Evolutionary conservation across 1,284 basidiomycete species (phyloP).

Genomic region (Ceratobasidium sp.): DNA sequence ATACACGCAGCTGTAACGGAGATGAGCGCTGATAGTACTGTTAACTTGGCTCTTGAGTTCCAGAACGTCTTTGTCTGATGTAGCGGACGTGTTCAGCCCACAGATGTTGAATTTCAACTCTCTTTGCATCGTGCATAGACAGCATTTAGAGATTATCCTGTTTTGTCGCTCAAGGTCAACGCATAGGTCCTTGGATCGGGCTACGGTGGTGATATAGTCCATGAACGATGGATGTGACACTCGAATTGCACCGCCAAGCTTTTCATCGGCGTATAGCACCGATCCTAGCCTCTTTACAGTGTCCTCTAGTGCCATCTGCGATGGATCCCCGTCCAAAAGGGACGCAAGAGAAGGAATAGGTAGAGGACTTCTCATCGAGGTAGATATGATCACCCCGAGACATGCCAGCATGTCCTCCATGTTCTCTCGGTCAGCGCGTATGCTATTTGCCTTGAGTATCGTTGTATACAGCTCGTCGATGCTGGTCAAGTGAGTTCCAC

Average conservation of each 20-base stretch:
- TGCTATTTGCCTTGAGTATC: background rate
- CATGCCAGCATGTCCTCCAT: background rate
- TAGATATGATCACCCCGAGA: background rate
- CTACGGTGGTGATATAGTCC: too few species aligned
- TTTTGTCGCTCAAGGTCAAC: background rate
- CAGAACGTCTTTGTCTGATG: background rate
- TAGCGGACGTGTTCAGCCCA: background rate
- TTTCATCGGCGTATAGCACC: conserved; percentile 21
- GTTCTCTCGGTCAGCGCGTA: background rate
- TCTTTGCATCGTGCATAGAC: background rate
- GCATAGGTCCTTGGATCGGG: conserved; percentile 3
- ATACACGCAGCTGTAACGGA: background rate
- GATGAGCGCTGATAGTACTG: background rate
- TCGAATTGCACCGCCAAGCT: too few species aligned
- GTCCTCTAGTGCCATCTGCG: background rate
- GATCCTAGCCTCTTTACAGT: conserved; percentile 1
- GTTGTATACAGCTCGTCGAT: conserved; percentile 6
- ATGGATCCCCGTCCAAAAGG: background rate
- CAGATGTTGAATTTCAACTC: background rate
- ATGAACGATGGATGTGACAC: too few species aligned
- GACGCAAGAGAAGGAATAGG: background rate
- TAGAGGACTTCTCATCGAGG: background rate
- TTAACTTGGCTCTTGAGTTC: background rate
- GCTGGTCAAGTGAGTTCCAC: background rate
- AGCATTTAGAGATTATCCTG: background rate